Conservation (phyloP, 1,284 basidiomycete species). For the Cystobasidium slooffiae region DNA sequence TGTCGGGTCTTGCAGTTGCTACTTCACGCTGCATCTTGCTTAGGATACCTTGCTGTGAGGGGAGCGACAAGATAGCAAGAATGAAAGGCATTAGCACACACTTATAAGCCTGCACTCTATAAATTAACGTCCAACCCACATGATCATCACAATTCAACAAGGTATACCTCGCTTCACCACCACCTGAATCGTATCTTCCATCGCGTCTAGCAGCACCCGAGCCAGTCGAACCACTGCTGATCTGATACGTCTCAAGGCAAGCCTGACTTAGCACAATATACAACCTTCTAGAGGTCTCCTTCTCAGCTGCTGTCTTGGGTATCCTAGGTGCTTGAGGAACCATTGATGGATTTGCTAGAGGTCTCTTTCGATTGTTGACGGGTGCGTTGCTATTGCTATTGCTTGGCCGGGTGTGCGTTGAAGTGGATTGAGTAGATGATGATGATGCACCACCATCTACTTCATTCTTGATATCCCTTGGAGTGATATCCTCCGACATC, state of each 20-base stretch:
- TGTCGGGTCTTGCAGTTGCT: slow-evolving; percentile 95
- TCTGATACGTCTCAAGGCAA: slow-evolving; percentile 64
- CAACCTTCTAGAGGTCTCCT: slow-evolving; percentile 71
- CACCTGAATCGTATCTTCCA: slow-evolving; percentile 61
- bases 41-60: slow-evolving; percentile 86
- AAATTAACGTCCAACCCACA: too few species aligned
- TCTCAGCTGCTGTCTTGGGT: slow-evolving; percentile 64
- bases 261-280: slow-evolving; percentile 93
- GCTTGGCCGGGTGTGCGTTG: background rate
- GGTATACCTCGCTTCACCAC: slow-evolving; percentile 85
- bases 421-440: background rate
- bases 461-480: too few species aligned
- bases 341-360: slow-evolving; percentile 69
- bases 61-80: background rate
- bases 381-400: slow-evolving; percentile 50
- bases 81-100: background rate
- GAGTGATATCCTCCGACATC: background rate
- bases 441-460: too few species aligned
- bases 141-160: slow-evolving; percentile 94
- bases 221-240: slow-evolving; percentile 8
- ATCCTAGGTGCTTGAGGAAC: slow-evolving; percentile 78
- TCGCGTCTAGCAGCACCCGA: slow-evolving; percentile 58
- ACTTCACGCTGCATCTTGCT: slow-evolving; percentile 98
- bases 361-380: slow-evolving; percentile 55
- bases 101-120: too few species aligned